Evolutionary conservation across 179 eudicot genomes (phyloP).

Genomic region (Beta corolliflora): DNA sequence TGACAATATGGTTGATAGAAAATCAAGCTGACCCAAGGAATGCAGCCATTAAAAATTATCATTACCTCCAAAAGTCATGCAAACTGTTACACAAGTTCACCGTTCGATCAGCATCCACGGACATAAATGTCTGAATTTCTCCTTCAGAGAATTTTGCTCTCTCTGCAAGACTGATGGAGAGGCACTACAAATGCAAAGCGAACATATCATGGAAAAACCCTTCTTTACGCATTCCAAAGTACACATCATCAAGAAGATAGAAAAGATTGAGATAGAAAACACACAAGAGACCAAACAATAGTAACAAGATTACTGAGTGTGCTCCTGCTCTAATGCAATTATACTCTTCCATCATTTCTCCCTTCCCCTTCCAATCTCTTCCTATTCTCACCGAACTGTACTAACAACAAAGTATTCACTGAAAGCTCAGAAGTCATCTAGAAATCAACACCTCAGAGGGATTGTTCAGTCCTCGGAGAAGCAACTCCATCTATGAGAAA

Average conservation of each 20-base stretch:
- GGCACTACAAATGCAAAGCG: constrained; percentile 62
- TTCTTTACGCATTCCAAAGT: background rate
- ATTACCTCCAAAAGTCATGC: constrained; percentile 96
- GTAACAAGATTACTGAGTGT: background rate
- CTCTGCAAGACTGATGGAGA: constrained; percentile 67
- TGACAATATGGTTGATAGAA: background rate
- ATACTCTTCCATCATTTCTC: background rate
- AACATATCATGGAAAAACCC: background rate
- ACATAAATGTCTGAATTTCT: constrained; percentile 97
- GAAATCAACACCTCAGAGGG: too few relatives aligned
- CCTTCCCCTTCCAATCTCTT: too few relatives aligned
- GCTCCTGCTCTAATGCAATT: background rate
- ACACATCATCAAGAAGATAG: constrained; percentile 1
- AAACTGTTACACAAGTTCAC: constrained; percentile 88
- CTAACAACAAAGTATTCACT: too few relatives aligned
- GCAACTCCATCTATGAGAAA: background rate
- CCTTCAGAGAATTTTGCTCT: constrained; percentile 88
- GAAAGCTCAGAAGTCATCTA: too few relatives aligned
- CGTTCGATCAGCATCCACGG: constrained; percentile 92
- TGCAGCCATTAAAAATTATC: constrained; percentile 15
- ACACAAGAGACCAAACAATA: background rate
- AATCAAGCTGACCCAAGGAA: background rate
- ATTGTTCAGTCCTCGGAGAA: too few relatives aligned
- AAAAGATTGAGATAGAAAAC: background rate
- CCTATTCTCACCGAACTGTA: too few relatives aligned